Base-by-base conservation (phyloP, 1,284 basidiomycete genomes). In the Ceraceosorus bombacis region DNA sequence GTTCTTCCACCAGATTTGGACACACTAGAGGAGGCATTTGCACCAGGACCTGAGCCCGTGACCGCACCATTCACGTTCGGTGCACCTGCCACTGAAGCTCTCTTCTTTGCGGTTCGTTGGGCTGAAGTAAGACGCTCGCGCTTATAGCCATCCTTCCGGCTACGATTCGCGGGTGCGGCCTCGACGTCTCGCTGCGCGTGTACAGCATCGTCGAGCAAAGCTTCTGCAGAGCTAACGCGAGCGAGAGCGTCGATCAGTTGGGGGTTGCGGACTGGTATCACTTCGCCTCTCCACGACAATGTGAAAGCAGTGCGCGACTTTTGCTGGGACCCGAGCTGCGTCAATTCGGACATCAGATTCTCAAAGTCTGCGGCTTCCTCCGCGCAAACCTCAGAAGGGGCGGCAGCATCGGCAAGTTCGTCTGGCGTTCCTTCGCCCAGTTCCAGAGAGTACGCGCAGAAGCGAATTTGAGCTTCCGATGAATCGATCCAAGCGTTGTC, bases 231-330 rank as follows among this genome's bases (percentile, higher is more conserved):
- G 72, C 92, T 88, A 4, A 94, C 88, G 69, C 85, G 87, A 61
- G 90, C 78, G 63, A 96, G 81, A 15, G 88, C 88, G 70, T 89
- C 88, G 54, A 96, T 90, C 54, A 98, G 80, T 79, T 98, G 92
- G 0, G 91, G 89, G 70, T 88, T 91, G 58, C 92, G 84, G 52
- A 96, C 83, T 13, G 91, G 90, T 6, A 97, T 85, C 3, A 85
- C 83, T 69, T 88, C 83, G 8, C 85, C 89, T 62, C 91, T 89
- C 88, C 92, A 97, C 5, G 81, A 71, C 53, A 94, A 79, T 57
- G 83, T 80, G 58, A 81, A 79, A 71, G 62, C 13, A 36, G 60
- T 49, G 39, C 59, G 49, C 40, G 49, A 41, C 15, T 51, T 53
- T 8, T 81, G 82, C 43, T 78, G 78, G 5, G 9, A 13, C n/a